Conservation (phyloP, 2,329 filamentous ascomycete species). For the Calycina herbarum region DNA sequence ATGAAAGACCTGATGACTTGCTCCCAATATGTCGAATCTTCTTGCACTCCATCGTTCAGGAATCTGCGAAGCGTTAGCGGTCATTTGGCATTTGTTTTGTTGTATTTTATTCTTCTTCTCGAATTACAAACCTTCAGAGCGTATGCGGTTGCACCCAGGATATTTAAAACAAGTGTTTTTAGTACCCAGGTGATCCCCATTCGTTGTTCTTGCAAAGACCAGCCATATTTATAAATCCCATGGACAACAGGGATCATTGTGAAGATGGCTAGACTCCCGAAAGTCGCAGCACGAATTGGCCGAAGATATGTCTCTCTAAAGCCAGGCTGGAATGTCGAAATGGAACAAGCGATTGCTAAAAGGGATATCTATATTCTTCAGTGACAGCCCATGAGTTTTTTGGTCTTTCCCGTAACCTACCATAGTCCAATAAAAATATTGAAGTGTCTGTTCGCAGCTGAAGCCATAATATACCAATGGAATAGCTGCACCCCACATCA, state of each 20-base stretch:
- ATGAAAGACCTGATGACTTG: conserved; percentile 52
- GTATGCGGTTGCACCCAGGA: conserved; percentile 42
- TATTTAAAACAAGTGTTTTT: conserved; percentile 42
- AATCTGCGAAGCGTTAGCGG: conserved; percentile 35
- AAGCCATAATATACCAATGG: conserved; percentile 60
- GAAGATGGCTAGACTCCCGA: conserved; percentile 43
- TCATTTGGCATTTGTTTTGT: not conserved
- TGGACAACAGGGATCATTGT: conserved; percentile 45
- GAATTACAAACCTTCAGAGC: conserved; percentile 34
- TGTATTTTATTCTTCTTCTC: not conserved
- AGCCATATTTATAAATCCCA: conserved; percentile 39
- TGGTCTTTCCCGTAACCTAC: conserved; percentile 26
- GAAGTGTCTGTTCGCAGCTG: conserved; percentile 39
- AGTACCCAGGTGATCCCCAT: conserved; percentile 45
- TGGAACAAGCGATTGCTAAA: conserved; percentile 42
- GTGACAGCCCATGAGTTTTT: too few relatives aligned
- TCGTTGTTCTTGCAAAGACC: conserved; percentile 39
- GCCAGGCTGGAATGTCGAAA: conserved; percentile 40
- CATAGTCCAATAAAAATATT: conserved; percentile 40
- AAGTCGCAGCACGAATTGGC: conserved; percentile 43
- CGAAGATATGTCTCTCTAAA: conserved; percentile 43
- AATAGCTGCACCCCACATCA: conserved; percentile 63
- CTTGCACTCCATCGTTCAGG: conserved; percentile 46
- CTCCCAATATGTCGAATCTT: conserved; percentile 47
- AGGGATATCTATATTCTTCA: conserved; percentile 24